These are phyloP conservation scores for Colletotrichum sp. DNA, from an alignment of 2,329 filamentous ascomycete species.

Conservation along the genomic window DNA sequence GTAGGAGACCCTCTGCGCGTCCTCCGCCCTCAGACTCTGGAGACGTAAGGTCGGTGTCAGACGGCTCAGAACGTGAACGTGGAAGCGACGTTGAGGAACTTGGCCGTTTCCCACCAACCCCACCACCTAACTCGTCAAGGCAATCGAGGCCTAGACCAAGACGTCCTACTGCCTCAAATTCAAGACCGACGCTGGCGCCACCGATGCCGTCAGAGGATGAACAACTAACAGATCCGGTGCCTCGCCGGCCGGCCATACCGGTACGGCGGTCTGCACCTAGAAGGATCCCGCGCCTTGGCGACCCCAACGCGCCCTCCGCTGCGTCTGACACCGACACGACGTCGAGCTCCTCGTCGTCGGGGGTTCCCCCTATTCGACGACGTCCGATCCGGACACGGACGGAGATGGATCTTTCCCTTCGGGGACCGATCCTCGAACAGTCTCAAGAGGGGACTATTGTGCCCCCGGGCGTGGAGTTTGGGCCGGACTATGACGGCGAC, in stretches of 20 bases:
- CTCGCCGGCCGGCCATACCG: not conserved
- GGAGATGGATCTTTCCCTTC: slow-evolving; percentile 1
- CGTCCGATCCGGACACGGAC: not conserved
- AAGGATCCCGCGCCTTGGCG: not conserved
- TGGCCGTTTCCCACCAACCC: not conserved
- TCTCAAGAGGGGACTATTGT: not conserved
- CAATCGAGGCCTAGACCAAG: not conserved
- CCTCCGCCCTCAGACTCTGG: not conserved
- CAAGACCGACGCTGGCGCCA: not conserved
- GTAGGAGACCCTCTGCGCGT: not conserved
- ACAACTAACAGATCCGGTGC: slow-evolving; percentile 2
- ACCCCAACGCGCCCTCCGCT: not conserved
- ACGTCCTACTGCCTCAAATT: not conserved
- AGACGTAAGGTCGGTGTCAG: not conserved
- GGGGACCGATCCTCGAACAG: not conserved
- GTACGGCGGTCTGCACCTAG: slow-evolving; percentile 2
- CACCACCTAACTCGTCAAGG: not conserved
- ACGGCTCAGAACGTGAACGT: not conserved
- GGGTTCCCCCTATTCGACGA: not conserved
- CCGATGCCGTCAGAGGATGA: slow-evolving; percentile 6
- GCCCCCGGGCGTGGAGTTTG: not conserved
- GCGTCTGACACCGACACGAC: slow-evolving; percentile 14
- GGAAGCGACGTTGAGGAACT: slow-evolving; percentile 1
- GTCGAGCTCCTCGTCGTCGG: slow-evolving; percentile 10
- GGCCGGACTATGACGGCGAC: not conserved